phyloP scores from a whole-genome alignment of 768 basidiomycete species.

The Lactarius quietus region DNA sequence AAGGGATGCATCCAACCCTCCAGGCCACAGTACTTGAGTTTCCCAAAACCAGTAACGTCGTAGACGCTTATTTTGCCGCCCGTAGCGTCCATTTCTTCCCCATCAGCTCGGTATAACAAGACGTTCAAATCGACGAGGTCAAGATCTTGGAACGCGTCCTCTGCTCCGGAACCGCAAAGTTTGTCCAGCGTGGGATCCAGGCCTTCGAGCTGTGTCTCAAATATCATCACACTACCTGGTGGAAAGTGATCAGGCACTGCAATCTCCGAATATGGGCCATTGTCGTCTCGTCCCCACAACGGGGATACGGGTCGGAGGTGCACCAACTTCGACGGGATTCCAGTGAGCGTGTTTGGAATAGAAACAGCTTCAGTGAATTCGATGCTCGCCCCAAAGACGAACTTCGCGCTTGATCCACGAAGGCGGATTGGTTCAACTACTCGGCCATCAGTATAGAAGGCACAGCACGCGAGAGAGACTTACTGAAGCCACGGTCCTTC shows the following conservation, averaged over 20 bases:
- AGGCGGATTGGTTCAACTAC: conserved; percentile 84
- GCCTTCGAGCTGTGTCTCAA: conserved; percentile 79
- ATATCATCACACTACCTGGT: conserved; percentile 93
- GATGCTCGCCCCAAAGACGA: conserved; percentile 75
- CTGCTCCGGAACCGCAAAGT: conserved; percentile 67
- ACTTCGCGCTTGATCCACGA: conserved; percentile 71
- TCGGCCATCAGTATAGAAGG: background rate
- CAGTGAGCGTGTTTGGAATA: conserved; percentile 55
- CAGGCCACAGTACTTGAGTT: conserved; percentile 86
- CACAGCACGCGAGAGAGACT: conserved; percentile 30
- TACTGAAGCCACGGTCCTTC: conserved; percentile 78
- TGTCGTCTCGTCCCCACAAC: conserved; percentile 58
- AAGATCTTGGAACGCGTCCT: conserved; percentile 68
- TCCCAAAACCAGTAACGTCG: conserved; percentile 69
- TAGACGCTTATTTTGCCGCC: conserved; percentile 78
- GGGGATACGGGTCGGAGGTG: conserved; percentile 58
- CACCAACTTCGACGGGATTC: conserved; percentile 66
- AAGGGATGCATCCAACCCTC: conserved; percentile 97
- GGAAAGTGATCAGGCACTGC: conserved; percentile 85
- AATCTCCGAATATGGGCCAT: conserved; percentile 74
- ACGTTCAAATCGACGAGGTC: conserved; percentile 88
- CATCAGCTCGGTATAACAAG: conserved; percentile 79
- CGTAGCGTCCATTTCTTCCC: conserved; percentile 90
- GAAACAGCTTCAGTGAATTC: conserved; percentile 57
- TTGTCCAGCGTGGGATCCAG: conserved; percentile 66